These are phyloP conservation scores for Trypanosoma congolense DNA, from an alignment of 208 protist genomes.

Conservation along the genomic window DNA sequence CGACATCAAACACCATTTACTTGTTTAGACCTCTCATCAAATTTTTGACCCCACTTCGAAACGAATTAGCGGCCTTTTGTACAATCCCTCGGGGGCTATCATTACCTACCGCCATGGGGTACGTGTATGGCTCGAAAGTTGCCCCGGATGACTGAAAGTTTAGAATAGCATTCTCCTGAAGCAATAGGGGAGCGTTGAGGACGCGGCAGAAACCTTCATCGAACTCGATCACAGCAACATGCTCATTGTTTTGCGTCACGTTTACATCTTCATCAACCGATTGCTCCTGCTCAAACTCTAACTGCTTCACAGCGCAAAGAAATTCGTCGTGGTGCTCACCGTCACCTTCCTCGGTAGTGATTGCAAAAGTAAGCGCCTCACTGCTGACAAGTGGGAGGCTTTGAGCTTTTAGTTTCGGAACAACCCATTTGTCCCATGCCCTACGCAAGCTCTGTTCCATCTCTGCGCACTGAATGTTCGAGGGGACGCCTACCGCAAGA, in stretches of 20 bases:
- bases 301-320: slow-evolving; percentile 21
- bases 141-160: slow-evolving; percentile 30
- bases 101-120: slow-evolving; percentile 34
- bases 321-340: slow-evolving; percentile 19
- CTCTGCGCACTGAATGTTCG: slow-evolving; percentile 19
- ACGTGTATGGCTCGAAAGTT: slow-evolving; percentile 50
- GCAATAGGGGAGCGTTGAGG: slow-evolving; percentile 36
- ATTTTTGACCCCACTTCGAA: slow-evolving; percentile 65
- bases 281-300: slow-evolving; percentile 17
- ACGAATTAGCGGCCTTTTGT: slow-evolving; percentile 54
- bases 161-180: slow-evolving; percentile 37
- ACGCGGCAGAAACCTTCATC: slow-evolving; percentile 41
- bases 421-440: slow-evolving; percentile 45
- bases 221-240: slow-evolving; percentile 63
- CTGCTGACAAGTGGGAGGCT: slow-evolving; percentile 32
- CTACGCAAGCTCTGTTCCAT: slow-evolving; percentile 37
- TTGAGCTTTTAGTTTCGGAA: slow-evolving; percentile 14
- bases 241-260: slow-evolving; percentile 22
- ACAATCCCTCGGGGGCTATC: slow-evolving; percentile 27
- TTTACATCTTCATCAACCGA: slow-evolving; percentile 19
- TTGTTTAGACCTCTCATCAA: slow-evolving; percentile 60
- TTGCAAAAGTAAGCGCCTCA: slow-evolving; percentile 44
- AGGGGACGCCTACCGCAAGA: slow-evolving; percentile 41
- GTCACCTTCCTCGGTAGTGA: slow-evolving; percentile 29
- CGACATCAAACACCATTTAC: not conserved